Evolutionary conservation across 1,139 yeast species (phyloP), one percentile per base, ranked within the genome.

Genomic region (Debaryomycetaceae sp.): DNA sequence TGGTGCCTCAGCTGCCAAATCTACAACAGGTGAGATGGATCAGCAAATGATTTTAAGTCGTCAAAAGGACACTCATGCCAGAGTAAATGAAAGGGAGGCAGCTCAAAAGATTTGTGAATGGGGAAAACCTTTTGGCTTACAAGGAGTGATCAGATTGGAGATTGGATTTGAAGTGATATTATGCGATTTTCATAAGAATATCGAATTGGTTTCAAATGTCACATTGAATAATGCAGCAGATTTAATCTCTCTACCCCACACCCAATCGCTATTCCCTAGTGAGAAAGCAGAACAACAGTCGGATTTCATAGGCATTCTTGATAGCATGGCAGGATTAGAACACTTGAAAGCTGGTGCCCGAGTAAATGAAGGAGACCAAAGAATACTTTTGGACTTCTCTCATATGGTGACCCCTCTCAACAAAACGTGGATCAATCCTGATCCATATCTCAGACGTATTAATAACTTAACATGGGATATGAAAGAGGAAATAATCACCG

Each of bases 1-100:
- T 48, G 85, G 85, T 6, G 83, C 84, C 0, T 78, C 83, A 30
- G 85, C 83, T 17, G 78, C 83, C 0, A 80, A 80, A 55, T 58
- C 66, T 0, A 42, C 51, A 1, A 65, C 76, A 0, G 84, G 84
- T 3, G 80, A 75, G 54, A 78, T 78, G 83, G 85, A 80, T 54
- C 77, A 81, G n/a, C 85, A 80, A 51, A 54, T 62, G 46, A 49
- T 78, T 37, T 58, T 75, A 14, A 65, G 76, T 8, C 64, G 47
- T 42, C 57, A 57, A 45, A 48, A 48, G 1, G 54, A 62, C 17
- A 56, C 58, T 23, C 59, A 59, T n/a, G 56, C 33, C 1, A 51
- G 55, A 3, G 66, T 66, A 41, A 45, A 65, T 42, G 84, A 80
- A 53, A 43, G 72, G 22, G 52, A 49, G 14, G 70, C 74, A 8